These are phyloP conservation scores for Aphanocladium album DNA, from an alignment of 2,329 filamentous ascomycete species.

Conservation along the genomic window DNA sequence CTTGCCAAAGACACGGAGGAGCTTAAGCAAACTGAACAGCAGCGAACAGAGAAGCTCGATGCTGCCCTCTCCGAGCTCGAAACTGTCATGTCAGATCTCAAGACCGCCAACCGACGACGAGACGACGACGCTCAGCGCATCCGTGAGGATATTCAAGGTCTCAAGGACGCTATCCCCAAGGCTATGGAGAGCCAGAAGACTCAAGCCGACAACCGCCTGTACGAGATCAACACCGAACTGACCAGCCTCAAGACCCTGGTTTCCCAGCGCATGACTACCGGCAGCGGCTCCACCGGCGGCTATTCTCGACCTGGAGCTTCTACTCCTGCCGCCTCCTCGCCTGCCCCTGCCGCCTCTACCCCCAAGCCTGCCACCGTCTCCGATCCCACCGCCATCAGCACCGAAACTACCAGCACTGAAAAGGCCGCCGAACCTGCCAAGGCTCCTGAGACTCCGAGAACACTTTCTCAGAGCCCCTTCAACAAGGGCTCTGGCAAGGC, in stretches of 20 bases:
- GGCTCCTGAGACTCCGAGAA: constrained; percentile 28
- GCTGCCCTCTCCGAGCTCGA: constrained; percentile 78
- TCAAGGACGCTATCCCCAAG: constrained; percentile 83
- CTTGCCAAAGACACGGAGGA: constrained; percentile 83
- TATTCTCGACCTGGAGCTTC: not conserved
- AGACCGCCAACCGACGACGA: constrained; percentile 71
- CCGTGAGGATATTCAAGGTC: constrained; percentile 74
- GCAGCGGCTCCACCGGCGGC: constrained; percentile 20
- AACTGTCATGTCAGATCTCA: constrained; percentile 73
- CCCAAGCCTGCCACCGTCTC: constrained; percentile 16
- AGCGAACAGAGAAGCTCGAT: constrained; percentile 79
- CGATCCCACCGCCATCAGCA: constrained; percentile 20
- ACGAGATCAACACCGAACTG: constrained; percentile 81
- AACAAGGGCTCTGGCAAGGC: constrained; percentile 46
- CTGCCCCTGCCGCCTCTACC: not conserved
- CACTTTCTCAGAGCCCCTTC: constrained; percentile 23
- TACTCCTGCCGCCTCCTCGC: not conserved
- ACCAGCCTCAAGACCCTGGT: constrained; percentile 90
- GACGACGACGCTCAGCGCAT: constrained; percentile 85
- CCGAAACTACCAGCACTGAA: constrained; percentile 20
- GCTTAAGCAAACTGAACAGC: constrained; percentile 80
- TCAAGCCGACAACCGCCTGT: constrained; percentile 70
- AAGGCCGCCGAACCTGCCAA: constrained; percentile 23
- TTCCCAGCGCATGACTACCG: constrained; percentile 51
- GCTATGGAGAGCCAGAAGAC: constrained; percentile 86